phyloP scores from a whole-genome alignment of 306 rosid genomes.

The Prunus mira region DNA sequence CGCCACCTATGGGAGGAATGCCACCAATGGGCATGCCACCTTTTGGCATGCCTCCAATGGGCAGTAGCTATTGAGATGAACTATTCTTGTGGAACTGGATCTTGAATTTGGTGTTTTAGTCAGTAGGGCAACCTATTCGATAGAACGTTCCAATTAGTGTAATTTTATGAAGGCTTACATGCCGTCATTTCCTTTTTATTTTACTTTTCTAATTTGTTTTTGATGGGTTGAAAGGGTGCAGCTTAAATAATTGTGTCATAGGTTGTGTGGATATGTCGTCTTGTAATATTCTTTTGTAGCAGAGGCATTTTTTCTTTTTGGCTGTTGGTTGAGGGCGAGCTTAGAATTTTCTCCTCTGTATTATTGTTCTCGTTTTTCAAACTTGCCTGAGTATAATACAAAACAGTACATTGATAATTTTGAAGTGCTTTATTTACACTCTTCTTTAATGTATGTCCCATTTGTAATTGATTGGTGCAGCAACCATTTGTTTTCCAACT shows the following conservation, averaged over 20 bases:
- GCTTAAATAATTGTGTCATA: constrained; percentile 55
- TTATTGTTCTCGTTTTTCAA: constrained; percentile 38
- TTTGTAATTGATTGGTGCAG: neutral
- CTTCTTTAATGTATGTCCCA: constrained; percentile 3
- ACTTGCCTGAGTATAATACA: constrained; percentile 31
- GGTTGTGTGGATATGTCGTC: constrained; percentile 41
- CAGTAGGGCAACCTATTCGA: constrained; percentile 30
- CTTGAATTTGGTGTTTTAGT: constrained; percentile 20
- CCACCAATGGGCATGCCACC: constrained; percentile 87
- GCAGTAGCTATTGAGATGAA: constrained; percentile 63
- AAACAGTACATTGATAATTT: constrained; percentile 31
- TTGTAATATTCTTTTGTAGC: constrained; percentile 75
- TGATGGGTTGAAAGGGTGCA: constrained; percentile 53
- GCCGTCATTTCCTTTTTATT: constrained; percentile 29
- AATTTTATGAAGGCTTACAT: constrained; percentile 31
- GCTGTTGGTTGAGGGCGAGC: constrained; percentile 55
- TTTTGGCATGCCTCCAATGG: constrained; percentile 98
- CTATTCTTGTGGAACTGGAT: neutral
- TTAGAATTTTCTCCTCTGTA: constrained; percentile 50
- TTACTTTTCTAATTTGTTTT: constrained; percentile 30
- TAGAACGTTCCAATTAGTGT: constrained; percentile 27
- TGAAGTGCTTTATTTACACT: constrained; percentile 24
- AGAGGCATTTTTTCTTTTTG: constrained; percentile 59
- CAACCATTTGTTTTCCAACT: neutral
- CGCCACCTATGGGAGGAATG: constrained; percentile 92